phyloP scores from a whole-genome alignment of 345 rosid genomes.

The Dipteronia dyeriana region DNA sequence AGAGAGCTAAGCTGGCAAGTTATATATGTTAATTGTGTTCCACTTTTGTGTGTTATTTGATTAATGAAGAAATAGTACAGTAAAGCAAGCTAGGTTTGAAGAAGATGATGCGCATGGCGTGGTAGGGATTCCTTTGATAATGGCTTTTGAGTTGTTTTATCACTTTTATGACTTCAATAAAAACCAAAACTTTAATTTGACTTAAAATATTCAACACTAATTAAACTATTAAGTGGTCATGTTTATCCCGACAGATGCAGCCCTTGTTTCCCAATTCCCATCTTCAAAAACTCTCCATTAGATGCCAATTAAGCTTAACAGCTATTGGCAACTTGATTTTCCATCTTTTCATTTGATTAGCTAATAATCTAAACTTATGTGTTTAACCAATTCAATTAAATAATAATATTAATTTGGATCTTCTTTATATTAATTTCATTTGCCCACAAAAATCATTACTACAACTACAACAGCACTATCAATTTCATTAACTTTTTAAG shows the following conservation, averaged over 20 bases:
- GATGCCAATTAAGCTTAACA: constrained; percentile 16
- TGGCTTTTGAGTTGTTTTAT: constrained; percentile 46
- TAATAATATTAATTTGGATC: constrained; percentile 6
- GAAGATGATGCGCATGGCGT: constrained; percentile 46
- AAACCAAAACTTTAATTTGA: constrained; percentile 1
- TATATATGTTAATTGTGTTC: constrained; percentile 21
- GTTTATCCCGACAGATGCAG: constrained; percentile 52
- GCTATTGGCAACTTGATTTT: constrained; percentile 17
- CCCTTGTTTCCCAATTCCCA: constrained; percentile 47
- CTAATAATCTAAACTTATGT: constrained; percentile 23
- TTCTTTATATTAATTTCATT: constrained; percentile 5
- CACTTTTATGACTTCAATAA: constrained; percentile 32
- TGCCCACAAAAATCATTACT: constrained; percentile 10
- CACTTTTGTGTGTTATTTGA: constrained; percentile 21
- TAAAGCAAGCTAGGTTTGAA: constrained; percentile 9
- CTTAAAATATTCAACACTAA: constrained; percentile 10
- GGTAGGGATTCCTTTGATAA: constrained; percentile 34
- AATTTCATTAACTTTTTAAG: constrained; percentile 22
- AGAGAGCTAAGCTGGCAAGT: constrained; percentile 28
- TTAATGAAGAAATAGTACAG: constrained; percentile 14
- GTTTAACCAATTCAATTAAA: constrained; percentile 26
- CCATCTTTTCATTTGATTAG: constrained; percentile 20
- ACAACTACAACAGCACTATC: constrained; percentile 3
- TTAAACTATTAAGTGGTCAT: constrained; percentile 46
- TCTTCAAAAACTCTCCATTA: constrained; percentile 37